Percentiles rank a stretch among this genome's conserved stretches.
phyloP scores from a whole-genome alignment of 441 rosid genomes.

The Croton laevigatus region DNA sequence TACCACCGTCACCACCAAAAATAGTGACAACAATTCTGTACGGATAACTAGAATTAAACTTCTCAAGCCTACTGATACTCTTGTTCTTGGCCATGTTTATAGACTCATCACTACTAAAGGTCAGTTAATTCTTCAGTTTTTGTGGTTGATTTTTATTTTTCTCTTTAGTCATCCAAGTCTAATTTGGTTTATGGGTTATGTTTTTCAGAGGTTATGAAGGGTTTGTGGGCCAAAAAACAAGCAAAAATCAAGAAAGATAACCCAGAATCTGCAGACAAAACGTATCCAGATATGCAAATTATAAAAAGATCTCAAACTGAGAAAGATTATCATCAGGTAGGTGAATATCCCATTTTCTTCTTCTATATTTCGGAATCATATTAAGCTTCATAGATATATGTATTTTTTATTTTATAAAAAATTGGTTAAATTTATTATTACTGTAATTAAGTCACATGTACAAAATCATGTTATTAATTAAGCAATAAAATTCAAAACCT shows the following conservation, averaged over 20 bases:
- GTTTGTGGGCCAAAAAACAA: slow-evolving; percentile 62
- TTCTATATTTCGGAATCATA: too few relatives aligned
- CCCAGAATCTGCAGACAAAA: slow-evolving; percentile 31
- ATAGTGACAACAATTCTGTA: slow-evolving; percentile 31
- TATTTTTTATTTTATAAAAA: too few relatives aligned
- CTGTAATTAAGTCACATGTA: slow-evolving; percentile 1
- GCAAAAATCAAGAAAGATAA: slow-evolving; percentile 52
- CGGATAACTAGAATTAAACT: slow-evolving; percentile 85
- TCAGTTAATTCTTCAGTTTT: slow-evolving; percentile 10
- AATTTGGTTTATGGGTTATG: slow-evolving; percentile 12
- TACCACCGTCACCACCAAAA: slow-evolving; percentile 1
- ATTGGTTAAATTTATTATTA: background rate
- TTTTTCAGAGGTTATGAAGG: slow-evolving; percentile 73
- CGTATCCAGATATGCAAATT: slow-evolving; percentile 20
- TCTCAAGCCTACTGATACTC: slow-evolving; percentile 78
- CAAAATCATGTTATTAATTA: background rate
- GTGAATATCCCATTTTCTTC: slow-evolving; percentile 20
- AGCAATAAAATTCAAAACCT: background rate
- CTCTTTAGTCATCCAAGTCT: background rate
- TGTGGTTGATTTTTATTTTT: background rate
- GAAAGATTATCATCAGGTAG: slow-evolving; percentile 47
- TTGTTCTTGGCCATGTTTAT: slow-evolving; percentile 75
- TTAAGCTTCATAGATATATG: too few relatives aligned
- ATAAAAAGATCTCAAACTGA: slow-evolving; percentile 38
- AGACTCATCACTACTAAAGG: slow-evolving; percentile 84